A percentile compares a stretch with the other conserved stretches of the same genome.
These are phyloP conservation scores for Phytopythium sindhum DNA, from an alignment of 352 stramenopile genomes.

Conservation along the genomic window DNA sequence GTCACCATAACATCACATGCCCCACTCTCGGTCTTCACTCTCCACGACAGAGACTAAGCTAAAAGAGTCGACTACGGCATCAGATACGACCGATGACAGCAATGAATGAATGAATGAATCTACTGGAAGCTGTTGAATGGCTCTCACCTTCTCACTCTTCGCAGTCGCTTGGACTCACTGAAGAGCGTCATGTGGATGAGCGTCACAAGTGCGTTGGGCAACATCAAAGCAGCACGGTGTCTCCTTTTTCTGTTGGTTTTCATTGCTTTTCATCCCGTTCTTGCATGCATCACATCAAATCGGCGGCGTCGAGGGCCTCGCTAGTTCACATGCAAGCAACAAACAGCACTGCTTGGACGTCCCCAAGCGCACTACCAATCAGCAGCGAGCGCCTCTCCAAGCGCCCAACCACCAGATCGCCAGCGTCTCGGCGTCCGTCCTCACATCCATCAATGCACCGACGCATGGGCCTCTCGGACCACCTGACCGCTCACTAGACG, in stretches of 20 bases:
- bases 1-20: no score
- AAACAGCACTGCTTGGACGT: not conserved
- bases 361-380: not conserved
- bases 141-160: no score
- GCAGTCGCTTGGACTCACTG: no score
- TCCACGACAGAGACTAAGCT: no score
- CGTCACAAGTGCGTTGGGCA: no score
- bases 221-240: not conserved
- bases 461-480: not conserved
- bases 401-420: not conserved
- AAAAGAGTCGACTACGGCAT: no score
- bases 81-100: no score
- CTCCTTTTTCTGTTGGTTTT: not conserved
- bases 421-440: not conserved
- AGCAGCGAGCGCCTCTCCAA: not conserved
- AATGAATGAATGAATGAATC: no score
- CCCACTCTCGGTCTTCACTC: no score
- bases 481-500: conserved; percentile 9
- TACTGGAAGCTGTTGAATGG: no score
- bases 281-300: not conserved
- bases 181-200: no score
- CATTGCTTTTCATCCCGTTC: not conserved
- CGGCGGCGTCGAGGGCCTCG: not conserved
- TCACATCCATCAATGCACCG: not conserved
- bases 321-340: not conserved